phyloP scores from a whole-genome alignment of 2,329 filamentous ascomycete species.

The Intubia oerlemansii region DNA sequence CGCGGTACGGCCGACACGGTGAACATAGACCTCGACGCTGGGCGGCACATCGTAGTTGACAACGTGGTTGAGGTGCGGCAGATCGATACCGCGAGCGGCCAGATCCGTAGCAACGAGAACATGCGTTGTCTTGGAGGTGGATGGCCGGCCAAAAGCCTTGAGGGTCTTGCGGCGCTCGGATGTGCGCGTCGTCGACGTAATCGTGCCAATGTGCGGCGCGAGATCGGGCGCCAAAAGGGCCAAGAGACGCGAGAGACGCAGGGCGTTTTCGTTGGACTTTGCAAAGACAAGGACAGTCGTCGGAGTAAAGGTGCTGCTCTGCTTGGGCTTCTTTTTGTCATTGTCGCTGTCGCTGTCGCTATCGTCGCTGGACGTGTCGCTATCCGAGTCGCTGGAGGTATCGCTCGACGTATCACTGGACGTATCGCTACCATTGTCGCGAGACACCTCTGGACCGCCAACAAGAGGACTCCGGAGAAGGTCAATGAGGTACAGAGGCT shows the following conservation, averaged over 20 bases:
- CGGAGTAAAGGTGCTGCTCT: too few relatives aligned
- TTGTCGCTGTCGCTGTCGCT: slow-evolving; percentile 1
- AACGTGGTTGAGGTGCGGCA: slow-evolving; percentile 59
- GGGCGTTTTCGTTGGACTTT: slow-evolving; percentile 70
- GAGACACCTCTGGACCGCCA: slow-evolving; percentile 2
- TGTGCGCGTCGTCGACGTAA: slow-evolving; percentile 61
- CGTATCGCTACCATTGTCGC: slow-evolving; percentile 1
- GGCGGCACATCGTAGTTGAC: slow-evolving; percentile 85
- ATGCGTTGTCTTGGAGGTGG: slow-evolving; percentile 24
- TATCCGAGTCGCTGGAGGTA: slow-evolving; percentile 1
- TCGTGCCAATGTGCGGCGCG: slow-evolving; percentile 37
- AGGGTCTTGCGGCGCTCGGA: slow-evolving; percentile 46
- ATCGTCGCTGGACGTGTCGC: neutral
- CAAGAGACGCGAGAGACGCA: slow-evolving; percentile 69
- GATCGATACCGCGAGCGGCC: slow-evolving; percentile 77
- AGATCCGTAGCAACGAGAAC: slow-evolving; percentile 82
- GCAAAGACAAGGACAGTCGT: slow-evolving; percentile 60
- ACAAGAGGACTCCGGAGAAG: slow-evolving; percentile 41
- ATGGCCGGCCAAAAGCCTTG: slow-evolving; percentile 36
- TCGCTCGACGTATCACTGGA: slow-evolving; percentile 11
- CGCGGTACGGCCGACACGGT: slow-evolving; percentile 80
- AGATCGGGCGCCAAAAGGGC: slow-evolving; percentile 40
- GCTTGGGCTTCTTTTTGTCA: too few relatives aligned
- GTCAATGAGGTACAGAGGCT: slow-evolving; percentile 69
- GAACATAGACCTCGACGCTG: slow-evolving; percentile 66